Conservation (phyloP, 2,329 filamentous ascomycete genomes). For the Alternaria sp. region DNA sequence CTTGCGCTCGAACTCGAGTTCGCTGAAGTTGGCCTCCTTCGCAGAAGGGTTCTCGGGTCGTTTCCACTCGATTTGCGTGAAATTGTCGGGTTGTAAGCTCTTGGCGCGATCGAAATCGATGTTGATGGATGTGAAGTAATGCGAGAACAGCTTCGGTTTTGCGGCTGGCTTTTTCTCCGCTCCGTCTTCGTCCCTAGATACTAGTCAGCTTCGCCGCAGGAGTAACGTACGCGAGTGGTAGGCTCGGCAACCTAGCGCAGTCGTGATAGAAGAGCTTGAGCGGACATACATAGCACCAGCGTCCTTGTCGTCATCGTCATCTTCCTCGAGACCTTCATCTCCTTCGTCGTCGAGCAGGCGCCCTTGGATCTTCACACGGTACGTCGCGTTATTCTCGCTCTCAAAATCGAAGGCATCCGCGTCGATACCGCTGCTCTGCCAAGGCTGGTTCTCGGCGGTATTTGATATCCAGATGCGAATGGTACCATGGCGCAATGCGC, state of each 20-base stretch:
- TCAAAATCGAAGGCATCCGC: constrained; percentile 84
- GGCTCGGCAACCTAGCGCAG: neutral
- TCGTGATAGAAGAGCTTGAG: neutral
- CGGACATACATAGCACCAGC: constrained; percentile 60
- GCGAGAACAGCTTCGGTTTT: constrained; percentile 68
- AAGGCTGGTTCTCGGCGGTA: constrained; percentile 90
- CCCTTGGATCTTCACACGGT: constrained; percentile 91
- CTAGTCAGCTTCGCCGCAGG: constrained; percentile 13
- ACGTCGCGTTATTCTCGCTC: constrained; percentile 78
- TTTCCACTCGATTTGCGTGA: constrained; percentile 81
- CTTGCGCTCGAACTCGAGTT: constrained; percentile 87
- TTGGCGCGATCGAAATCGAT: constrained; percentile 66
- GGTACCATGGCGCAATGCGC: constrained; percentile 80
- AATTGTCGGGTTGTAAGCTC: constrained; percentile 71
- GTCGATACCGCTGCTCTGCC: constrained; percentile 77
- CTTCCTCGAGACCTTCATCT: constrained; percentile 45
- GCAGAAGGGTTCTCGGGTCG: constrained; percentile 74
- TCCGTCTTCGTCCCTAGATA: constrained; percentile 63
- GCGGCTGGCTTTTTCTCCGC: constrained; percentile 43
- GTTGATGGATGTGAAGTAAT: constrained; percentile 82
- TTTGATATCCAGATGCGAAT: constrained; percentile 95
- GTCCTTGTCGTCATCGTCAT: constrained; percentile 52
- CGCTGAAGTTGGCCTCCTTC: constrained; percentile 82
- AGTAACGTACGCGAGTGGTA: neutral
- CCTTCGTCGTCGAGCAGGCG: constrained; percentile 70